Evolutionary conservation across 2,329 filamentous ascomycete species (phyloP).

Genomic region (Microascus cirrosus): DNA sequence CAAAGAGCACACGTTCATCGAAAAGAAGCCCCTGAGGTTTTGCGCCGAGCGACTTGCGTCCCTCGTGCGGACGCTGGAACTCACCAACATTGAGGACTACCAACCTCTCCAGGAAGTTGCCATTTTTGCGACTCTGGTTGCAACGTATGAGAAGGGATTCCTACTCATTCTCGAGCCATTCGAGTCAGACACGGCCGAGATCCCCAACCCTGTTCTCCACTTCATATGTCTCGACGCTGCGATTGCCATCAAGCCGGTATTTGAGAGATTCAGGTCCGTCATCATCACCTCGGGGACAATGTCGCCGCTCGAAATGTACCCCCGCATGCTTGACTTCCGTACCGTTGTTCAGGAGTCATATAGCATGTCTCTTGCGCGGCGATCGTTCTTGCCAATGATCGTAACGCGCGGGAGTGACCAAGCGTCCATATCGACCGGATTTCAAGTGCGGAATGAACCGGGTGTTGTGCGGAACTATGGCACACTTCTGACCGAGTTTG

Average conservation of each 20-base stretch:
- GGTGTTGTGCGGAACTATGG: constrained; percentile 97
- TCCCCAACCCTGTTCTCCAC: constrained; percentile 93
- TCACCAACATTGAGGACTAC: constrained; percentile 97
- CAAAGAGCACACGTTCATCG: constrained; percentile 93
- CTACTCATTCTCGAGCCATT: constrained; percentile 94
- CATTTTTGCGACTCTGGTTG: constrained; percentile 89
- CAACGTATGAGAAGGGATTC: constrained; percentile 95
- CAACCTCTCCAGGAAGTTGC: constrained; percentile 95
- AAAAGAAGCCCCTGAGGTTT: constrained; percentile 88
- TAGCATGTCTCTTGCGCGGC: constrained; percentile 84
- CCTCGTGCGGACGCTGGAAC: constrained; percentile 83
- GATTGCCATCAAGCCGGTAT: constrained; percentile 95
- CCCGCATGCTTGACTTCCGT: constrained; percentile 91
- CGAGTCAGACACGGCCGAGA: constrained; percentile 88
- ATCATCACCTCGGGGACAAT: constrained; percentile 98
- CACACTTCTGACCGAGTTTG: constrained; percentile 85
- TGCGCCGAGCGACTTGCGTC: constrained; percentile 93
- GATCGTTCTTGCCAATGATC: constrained; percentile 97
- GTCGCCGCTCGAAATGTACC: constrained; percentile 96
- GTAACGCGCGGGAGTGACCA: constrained; percentile 93
- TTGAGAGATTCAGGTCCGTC: constrained; percentile 93
- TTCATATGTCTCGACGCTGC: constrained; percentile 95
- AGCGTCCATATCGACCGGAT: constrained; percentile 82
- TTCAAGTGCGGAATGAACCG: constrained; percentile 90
- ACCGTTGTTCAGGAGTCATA: constrained; percentile 96